phyloP scores from a whole-genome alignment of 2,329 filamentous ascomycete species.

The Diaporthe citrichinensis region DNA sequence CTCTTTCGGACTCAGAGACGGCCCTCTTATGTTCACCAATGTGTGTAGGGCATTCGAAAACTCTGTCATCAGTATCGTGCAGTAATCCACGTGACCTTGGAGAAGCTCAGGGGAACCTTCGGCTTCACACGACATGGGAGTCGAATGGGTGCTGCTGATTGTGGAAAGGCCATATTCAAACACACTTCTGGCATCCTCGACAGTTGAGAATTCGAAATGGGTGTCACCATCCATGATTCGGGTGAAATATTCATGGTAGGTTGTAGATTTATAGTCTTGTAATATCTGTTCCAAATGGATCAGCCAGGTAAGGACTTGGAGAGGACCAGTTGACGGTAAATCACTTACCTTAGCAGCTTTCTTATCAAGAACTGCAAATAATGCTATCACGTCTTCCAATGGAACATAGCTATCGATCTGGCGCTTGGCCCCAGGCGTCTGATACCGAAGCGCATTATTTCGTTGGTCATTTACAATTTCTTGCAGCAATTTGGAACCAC shows the following conservation, averaged over 20 bases:
- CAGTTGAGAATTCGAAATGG: background rate
- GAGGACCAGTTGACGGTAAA: background rate
- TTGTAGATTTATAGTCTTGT: background rate
- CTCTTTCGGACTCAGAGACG: background rate
- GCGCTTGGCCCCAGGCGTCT: background rate
- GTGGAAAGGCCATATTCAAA: conserved; percentile 3
- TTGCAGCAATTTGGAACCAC: conserved; percentile 12
- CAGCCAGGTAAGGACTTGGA: background rate
- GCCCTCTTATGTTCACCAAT: background rate
- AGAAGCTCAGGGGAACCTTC: background rate
- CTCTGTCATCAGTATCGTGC: background rate
- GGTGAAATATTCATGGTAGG: background rate
- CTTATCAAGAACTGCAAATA: background rate
- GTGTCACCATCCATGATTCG: background rate
- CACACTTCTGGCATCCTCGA: background rate
- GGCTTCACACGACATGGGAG: too few species aligned
- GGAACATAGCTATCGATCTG: background rate
- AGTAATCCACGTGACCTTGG: background rate
- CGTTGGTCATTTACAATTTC: conserved; percentile 5
- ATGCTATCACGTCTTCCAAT: background rate
- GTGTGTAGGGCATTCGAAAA: background rate
- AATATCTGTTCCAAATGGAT: background rate
- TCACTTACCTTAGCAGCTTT: background rate
- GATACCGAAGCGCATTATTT: background rate
- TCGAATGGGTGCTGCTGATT: background rate